A percentile compares a stretch with the other conserved stretches of the same genome.
Evolutionary conservation across 2,329 filamentous ascomycete genomes (phyloP).

Genomic region (Laburnicola sp.): DNA sequence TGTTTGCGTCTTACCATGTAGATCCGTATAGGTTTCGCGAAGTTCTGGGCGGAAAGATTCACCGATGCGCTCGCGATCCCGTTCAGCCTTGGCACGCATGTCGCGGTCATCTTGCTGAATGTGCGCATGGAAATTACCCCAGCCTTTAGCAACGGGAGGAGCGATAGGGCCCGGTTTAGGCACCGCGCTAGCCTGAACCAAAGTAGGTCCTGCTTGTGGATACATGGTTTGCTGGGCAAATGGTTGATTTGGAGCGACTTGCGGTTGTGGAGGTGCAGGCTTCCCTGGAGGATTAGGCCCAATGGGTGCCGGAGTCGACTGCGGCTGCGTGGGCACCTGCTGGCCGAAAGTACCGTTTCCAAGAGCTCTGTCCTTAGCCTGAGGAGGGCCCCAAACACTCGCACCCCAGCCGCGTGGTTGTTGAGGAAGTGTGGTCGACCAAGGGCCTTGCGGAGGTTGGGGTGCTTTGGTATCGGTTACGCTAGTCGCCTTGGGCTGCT

Average conservation of each 20-base stretch:
- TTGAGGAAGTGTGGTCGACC: constrained; percentile 30
- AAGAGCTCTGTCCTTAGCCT: constrained; percentile 66
- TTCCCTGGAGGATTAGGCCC: constrained; percentile 26
- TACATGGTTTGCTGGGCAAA: constrained; percentile 29
- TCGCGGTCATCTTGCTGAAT: constrained; percentile 38
- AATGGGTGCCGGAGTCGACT: constrained; percentile 29
- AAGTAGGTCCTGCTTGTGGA: constrained; percentile 18
- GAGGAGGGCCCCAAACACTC: constrained; percentile 77
- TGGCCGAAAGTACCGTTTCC: constrained; percentile 72
- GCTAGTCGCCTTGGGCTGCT: constrained; percentile 10
- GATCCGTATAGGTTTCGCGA: constrained; percentile 38
- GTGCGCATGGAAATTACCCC: constrained; percentile 37
- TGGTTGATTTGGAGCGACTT: constrained; percentile 20
- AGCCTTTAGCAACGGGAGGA: constrained; percentile 34
- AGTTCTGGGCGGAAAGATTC: constrained; percentile 38
- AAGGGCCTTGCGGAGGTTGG: constrained; percentile 30
- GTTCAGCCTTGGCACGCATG: constrained; percentile 25
- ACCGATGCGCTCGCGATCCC: constrained; percentile 33
- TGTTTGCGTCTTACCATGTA: constrained; percentile 34
- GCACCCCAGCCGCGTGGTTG: constrained; percentile 33
- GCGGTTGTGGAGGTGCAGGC: constrained; percentile 19
- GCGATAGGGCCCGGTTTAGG: constrained; percentile 34
- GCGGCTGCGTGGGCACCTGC: constrained; percentile 32
- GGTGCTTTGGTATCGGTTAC: constrained; percentile 21
- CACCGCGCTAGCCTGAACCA: constrained; percentile 19